Evolutionary conservation across 1,284 basidiomycete species (phyloP), one percentile per base, ranked within the genome.

Genomic region (Tylopilus orsonianus): DNA sequence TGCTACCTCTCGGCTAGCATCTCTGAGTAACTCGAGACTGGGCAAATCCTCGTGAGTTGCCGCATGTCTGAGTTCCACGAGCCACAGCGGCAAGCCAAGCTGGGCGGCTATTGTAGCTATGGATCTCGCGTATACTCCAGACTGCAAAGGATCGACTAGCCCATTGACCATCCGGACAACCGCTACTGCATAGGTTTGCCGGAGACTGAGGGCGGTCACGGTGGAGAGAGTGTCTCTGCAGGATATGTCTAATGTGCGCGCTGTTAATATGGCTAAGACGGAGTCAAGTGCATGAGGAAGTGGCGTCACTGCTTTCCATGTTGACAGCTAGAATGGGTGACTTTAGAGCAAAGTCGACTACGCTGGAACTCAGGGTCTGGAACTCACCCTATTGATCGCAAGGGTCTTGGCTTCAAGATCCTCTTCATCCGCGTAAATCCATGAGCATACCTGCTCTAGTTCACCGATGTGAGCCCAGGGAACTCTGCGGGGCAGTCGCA

Each of bases 31-130:
- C 41, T 84, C 80, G 2, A 98, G 73, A 54, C 89, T 90, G 0
- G 96, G 97, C 14, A 99, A 71, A 56, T 97, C 93, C 62, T 99
- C 96, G 64, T 99, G 96, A 2, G 96, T 99, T 8, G 92, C 91
- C 23, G 92, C 88, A 71, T 99, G 96, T 30, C 96, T 79, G 5
- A 99, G 75, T 55, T 97, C 91, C n/a, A 99, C 94, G 16, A 99
- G 77, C 82, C 90, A 93, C 1, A 79, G 71, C 0, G 97, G 97
- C 2, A 99, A 73, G 0, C 87, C 88, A 20, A 99, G 79, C 53
- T 93, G 86, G 3, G 80, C 75, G 1, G 97, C 94, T 52, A 99
- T 90, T 24, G 87, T 83, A 0, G 89, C 84, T 58, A 99, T 97
- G 1, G 94, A 89, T 33, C 93, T 79, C 4, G 96, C 97, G 61